These are phyloP conservation scores for Teunomyces aglyptinius DNA, from an alignment of 805 yeast species.

Conservation along the genomic window DNA sequence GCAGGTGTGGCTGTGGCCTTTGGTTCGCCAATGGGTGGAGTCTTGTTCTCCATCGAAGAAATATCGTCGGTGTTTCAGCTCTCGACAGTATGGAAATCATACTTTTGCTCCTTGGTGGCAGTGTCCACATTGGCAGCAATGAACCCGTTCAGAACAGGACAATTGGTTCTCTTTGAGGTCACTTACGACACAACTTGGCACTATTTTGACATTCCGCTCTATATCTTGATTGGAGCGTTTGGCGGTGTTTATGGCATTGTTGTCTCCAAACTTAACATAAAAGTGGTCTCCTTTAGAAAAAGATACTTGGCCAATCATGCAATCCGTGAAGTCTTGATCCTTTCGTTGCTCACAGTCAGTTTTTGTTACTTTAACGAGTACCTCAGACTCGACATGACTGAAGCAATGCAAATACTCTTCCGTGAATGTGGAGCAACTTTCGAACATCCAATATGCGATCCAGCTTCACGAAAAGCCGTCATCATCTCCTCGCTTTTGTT, in stretches of 20 bases:
- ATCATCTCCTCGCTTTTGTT: conserved; percentile 54
- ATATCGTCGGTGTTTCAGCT: conserved; percentile 72
- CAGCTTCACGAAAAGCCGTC: conserved; percentile 23
- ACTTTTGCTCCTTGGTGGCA: conserved; percentile 86
- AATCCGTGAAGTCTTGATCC: conserved; percentile 64
- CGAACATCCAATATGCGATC: conserved; percentile 41
- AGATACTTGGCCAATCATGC: conserved; percentile 57
- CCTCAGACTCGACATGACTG: conserved; percentile 88
- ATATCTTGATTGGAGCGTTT: conserved; percentile 74
- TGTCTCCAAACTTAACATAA: conserved; percentile 71
- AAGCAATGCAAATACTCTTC: conserved; percentile 85
- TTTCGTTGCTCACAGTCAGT: conserved; percentile 69
- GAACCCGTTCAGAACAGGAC: conserved; percentile 94
- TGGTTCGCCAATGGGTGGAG: conserved; percentile 97
- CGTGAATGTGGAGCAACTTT: conserved; percentile 67
- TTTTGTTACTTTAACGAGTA: conserved; percentile 83
- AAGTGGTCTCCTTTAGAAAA: conserved; percentile 75
- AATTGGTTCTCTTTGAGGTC: conserved; percentile 90
- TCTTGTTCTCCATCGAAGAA: conserved; percentile 88
- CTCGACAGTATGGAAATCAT: conserved; percentile 84
- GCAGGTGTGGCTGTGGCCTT: conserved; percentile 99
- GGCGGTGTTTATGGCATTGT: conserved; percentile 90
- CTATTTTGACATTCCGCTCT: conserved; percentile 78
- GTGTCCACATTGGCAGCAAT: conserved; percentile 75
- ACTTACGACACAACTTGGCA: conserved; percentile 85